Evolutionary conservation across 1,139 yeast species (phyloP).

Genomic region (Hansenula sp.): DNA sequence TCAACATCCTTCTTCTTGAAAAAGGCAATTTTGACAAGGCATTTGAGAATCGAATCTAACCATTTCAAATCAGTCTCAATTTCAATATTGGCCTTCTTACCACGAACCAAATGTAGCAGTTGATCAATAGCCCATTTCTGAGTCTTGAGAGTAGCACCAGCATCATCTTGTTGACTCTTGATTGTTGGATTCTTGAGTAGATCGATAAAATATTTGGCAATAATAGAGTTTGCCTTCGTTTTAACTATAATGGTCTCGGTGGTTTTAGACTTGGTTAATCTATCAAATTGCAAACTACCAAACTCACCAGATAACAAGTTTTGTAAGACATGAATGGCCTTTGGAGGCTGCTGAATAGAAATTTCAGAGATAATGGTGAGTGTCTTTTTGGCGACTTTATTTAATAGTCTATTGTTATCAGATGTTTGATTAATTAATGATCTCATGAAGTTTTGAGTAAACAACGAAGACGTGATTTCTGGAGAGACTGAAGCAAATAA

Average conservation of each 20-base stretch:
- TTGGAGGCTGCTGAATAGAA: conserved; percentile 34
- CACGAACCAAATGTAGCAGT: conserved; percentile 52
- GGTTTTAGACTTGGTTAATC: conserved; percentile 70
- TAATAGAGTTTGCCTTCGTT: conserved; percentile 23
- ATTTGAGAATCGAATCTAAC: conserved; percentile 46
- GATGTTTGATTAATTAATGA: conserved; percentile 76
- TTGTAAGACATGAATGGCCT: conserved; percentile 45
- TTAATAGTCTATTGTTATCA: conserved; percentile 59
- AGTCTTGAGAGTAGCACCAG: conserved; percentile 31
- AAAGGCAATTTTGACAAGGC: conserved; percentile 53
- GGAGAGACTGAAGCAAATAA: conserved; percentile 36
- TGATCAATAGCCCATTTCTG: conserved; percentile 71
- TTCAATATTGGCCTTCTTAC: conserved; percentile 32
- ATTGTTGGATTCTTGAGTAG: conserved; percentile 18
- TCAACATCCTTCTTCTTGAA: conserved; percentile 33
- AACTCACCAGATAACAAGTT: conserved; percentile 43
- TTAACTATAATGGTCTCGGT: conserved; percentile 45
- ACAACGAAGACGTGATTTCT: conserved; percentile 36
- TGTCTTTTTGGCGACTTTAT: conserved; percentile 59
- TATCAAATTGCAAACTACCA: conserved; percentile 75
- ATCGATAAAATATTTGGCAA: conserved; percentile 30
- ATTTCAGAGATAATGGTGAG: conserved; percentile 40
- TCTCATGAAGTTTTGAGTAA: conserved; percentile 71
- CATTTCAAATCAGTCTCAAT: conserved; percentile 29
- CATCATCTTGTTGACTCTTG: conserved; percentile 22